Conservation (phyloP, 2,329 filamentous ascomycete species). For the Cordyceps militaris region DNA sequence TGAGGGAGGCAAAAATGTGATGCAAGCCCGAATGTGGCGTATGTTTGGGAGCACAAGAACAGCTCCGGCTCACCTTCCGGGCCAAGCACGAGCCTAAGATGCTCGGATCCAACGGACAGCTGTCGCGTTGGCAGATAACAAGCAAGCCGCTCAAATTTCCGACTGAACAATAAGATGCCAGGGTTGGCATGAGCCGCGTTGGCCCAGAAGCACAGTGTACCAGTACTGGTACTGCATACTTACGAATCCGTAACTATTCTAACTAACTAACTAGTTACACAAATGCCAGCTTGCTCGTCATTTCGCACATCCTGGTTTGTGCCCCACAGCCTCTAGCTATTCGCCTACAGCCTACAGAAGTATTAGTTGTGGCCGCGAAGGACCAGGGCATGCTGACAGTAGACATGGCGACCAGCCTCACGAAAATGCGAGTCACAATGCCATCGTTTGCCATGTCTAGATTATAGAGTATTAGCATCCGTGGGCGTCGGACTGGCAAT, state of each 20-base stretch:
- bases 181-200: neutral
- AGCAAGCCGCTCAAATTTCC: neutral
- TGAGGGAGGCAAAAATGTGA: neutral
- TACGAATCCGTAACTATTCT: no score
- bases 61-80: conserved; percentile 6
- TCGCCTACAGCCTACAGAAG: neutral
- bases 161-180: neutral
- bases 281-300: neutral
- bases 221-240: no score
- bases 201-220: no score
- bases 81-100: neutral
- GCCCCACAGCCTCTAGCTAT: neutral
- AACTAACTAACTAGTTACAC: neutral
- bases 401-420: neutral
- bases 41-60: neutral
- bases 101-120: neutral
- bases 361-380: no score
- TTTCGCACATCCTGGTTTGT: neutral
- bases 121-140: neutral
- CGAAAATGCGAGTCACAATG: neutral
- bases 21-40: neutral
- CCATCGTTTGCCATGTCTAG: no score
- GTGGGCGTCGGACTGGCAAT: neutral
- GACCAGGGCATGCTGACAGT: neutral
- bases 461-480: no score